A percentile compares a stretch with the other conserved stretches of the same genome.
phyloP scores from a whole-genome alignment of 2,329 filamentous ascomycete species.

The Pseudocercospora fuligena region DNA sequence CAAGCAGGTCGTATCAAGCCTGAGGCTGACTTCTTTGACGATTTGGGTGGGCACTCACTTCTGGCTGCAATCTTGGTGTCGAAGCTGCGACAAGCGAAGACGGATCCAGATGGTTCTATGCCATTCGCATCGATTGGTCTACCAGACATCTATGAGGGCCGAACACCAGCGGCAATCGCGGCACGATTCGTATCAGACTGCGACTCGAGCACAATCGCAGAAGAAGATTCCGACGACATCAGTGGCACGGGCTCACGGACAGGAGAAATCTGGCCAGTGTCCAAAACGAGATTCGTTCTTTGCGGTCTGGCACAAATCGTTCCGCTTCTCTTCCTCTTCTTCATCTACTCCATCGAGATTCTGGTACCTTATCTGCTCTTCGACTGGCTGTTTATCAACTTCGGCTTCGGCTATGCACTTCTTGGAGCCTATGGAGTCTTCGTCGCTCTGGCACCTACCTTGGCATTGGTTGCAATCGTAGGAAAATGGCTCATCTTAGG shows the following conservation, averaged over 20 bases:
- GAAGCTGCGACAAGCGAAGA: conserved; percentile 22
- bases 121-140: conserved; percentile 34
- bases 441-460: conserved; percentile 19
- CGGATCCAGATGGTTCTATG: conserved; percentile 17
- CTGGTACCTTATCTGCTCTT: conserved; percentile 34
- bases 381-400: conserved; percentile 24
- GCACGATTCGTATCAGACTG: conserved; percentile 23
- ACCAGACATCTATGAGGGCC: conserved; percentile 34
- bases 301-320: conserved; percentile 33
- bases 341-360: conserved; percentile 31
- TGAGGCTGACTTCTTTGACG: conserved; percentile 68
- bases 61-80: conserved; percentile 56
- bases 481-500: conserved; percentile 62
- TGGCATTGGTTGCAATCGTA: conserved; percentile 48
- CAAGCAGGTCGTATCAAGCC: conserved; percentile 46
- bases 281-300: conserved; percentile 27
- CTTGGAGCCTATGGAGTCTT: conserved; percentile 32
- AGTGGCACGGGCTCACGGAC: conserved; percentile 30
- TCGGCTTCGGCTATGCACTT: conserved; percentile 26
- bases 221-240: conserved; percentile 16
- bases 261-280: conserved; percentile 25
- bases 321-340: conserved; percentile 33
- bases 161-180: conserved; percentile 29
- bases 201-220: conserved; percentile 20
- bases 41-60: conserved; percentile 76